phyloP scores from a whole-genome alignment of 306 rosid genomes.

The Sphenostylis stenocarpa region DNA sequence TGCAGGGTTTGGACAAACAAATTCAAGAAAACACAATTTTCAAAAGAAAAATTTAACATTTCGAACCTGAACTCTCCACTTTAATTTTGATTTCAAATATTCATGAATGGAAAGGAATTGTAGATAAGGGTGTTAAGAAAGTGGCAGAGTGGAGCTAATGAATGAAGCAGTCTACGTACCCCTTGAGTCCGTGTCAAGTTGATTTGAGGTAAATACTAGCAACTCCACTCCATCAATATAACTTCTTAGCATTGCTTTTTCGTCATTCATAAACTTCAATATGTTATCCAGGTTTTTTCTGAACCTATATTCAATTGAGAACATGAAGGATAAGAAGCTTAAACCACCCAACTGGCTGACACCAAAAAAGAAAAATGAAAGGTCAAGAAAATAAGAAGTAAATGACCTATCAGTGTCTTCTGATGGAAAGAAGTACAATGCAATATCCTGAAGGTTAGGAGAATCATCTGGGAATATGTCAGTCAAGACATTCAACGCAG shows the following conservation, averaged over 20 bases:
- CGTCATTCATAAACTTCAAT: constrained; percentile 52
- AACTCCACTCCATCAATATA: constrained; percentile 53
- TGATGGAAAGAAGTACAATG: constrained; percentile 66
- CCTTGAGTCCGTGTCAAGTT: constrained; percentile 47
- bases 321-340: constrained; percentile 20
- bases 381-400: background rate
- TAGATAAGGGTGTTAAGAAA: background rate
- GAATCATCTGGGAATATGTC: constrained; percentile 44
- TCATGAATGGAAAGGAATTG: background rate
- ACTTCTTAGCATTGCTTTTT: constrained; percentile 55
- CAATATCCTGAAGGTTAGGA: constrained; percentile 66
- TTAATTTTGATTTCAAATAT: background rate
- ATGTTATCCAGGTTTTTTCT: constrained; percentile 32
- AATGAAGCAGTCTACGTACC: constrained; percentile 44
- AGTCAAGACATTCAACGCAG: constrained; percentile 40
- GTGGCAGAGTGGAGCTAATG: background rate
- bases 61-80: background rate
- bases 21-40: background rate
- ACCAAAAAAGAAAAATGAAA: background rate
- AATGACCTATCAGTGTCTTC: constrained; percentile 47
- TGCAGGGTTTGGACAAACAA: background rate
- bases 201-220: constrained; percentile 61
- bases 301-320: constrained; percentile 46
- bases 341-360: background rate
- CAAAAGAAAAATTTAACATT: background rate